Base-by-base conservation (phyloP, 441 rosid species). In the Dalechampia spathulata region DNA sequence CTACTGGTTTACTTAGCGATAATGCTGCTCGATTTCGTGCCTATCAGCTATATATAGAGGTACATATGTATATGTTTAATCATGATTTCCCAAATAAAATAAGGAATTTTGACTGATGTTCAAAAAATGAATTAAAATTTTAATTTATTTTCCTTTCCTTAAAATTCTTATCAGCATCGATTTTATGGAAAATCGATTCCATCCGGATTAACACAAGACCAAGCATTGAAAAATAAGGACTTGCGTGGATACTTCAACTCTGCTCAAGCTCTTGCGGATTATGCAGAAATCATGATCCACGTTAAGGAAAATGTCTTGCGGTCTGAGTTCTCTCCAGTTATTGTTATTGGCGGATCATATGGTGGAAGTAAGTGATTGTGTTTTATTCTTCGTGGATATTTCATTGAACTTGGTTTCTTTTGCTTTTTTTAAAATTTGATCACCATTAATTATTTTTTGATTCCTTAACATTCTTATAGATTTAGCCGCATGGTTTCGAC, bases 301-400 rank as follows among this genome's bases (percentile, higher is more conserved):
- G 36, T 85, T 34, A 87, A 79, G 71, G 45, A 85, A 44, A 63
- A 43, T n/a, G n/a, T n/a, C 16, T 65, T 67, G 22, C 9, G 59
- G 1, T 78, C 90, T 5, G 25, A 68, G 25, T 55, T 65, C 58
- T 79, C 81, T 52, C 95, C 90, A 11, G 75, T 82, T 19, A 82
- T 87, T 16, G 92, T 84, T 52, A 36, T 79, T 4, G 90, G 92
- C 55, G 95, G 87, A 66, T 87, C 90, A 13, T 87, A 87, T 8
- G 90, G 92, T 9, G 92, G 90, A 84, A 84, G 96, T 87, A 84
- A 63, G 78, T 64, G 19, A 12, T 3, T 36, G 13, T 45, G 41
- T 14, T 44, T 21, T 13, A 30, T 30, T 4, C n/a, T 30, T 30
- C 5, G 4, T 30, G 8, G 34, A 30, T 8, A 30, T 30, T 30